Conservation (phyloP, 1,284 basidiomycete genomes). For the Wolfiporia cocos region DNA sequence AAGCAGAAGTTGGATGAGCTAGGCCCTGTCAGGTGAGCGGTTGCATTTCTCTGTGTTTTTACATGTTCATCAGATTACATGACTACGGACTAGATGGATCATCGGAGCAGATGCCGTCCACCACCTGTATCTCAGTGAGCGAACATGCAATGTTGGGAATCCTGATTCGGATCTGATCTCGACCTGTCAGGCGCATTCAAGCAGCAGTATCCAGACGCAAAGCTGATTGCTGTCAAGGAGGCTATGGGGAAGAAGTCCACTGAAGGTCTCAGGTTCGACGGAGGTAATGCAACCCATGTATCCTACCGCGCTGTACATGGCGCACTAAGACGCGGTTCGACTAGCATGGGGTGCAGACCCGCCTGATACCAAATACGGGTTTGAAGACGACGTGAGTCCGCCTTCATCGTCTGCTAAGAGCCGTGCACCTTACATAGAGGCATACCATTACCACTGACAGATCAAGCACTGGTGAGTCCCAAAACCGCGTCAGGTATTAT, state of each 20-base stretch:
- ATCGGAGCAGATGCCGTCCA: constrained; percentile 61
- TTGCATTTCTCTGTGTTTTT: background rate
- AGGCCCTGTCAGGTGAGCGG: constrained; percentile 67
- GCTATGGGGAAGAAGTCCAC: constrained; percentile 38
- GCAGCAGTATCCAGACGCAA: constrained; percentile 72
- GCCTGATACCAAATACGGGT: constrained; percentile 65
- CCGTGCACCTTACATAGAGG: background rate
- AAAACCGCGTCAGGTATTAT: too few species aligned
- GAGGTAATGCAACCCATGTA: constrained; percentile 42
- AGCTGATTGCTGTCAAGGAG: constrained; percentile 62
- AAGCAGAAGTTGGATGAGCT: constrained; percentile 66
- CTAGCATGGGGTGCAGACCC: constrained; percentile 34
- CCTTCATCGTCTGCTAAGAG: background rate
- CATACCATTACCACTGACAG: constrained; percentile 23
- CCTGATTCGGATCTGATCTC: background rate
- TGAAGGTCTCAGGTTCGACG: constrained; percentile 43
- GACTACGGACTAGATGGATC: constrained; percentile 63
- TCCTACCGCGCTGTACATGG: constrained; percentile 3
- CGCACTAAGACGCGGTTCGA: background rate
- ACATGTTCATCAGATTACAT: background rate
- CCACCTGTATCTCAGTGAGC: constrained; percentile 57
- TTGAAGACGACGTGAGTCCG: constrained; percentile 68
- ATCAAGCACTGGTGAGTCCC: constrained; percentile 61
- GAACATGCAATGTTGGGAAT: background rate
- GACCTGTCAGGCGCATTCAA: constrained; percentile 53